Conservation (phyloP, 1,139 yeast genomes). For the Geotrichum phurueaensis region DNA sequence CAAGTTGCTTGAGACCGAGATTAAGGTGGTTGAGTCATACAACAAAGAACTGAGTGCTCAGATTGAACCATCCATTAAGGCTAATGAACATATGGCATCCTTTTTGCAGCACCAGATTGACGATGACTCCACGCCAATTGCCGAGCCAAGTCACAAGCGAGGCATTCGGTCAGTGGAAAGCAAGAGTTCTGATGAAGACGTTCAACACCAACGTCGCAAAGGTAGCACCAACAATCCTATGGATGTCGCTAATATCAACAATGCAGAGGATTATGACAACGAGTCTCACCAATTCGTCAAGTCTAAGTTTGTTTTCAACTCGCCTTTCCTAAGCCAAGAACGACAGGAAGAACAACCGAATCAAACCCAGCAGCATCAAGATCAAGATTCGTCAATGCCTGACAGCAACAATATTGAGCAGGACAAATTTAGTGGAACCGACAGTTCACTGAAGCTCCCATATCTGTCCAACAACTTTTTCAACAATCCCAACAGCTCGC, state of each 20-base stretch:
- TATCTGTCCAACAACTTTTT: background rate
- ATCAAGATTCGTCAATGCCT: background rate
- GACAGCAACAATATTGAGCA: background rate
- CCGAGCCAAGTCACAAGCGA: slow-evolving; percentile 7
- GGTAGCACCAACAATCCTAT: background rate
- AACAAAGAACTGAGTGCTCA: slow-evolving; percentile 8
- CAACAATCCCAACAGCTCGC: background rate
- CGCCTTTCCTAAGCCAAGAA: background rate
- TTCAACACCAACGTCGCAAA: slow-evolving; percentile 1
- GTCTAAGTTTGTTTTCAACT: background rate
- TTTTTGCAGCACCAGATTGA: background rate
- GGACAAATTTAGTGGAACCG: background rate
- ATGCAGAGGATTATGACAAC: slow-evolving; percentile 5
- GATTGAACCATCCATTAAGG: slow-evolving; percentile 3
- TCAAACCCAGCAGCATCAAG: background rate
- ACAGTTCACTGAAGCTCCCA: background rate
- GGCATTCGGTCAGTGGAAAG: slow-evolving; percentile 8
- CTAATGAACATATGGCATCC: background rate
- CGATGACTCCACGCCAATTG: background rate
- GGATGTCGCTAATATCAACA: slow-evolving; percentile 5
- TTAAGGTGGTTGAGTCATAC: slow-evolving; percentile 11
- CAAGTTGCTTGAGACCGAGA: slow-evolving; percentile 5
- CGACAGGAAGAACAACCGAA: background rate
- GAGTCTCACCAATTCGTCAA: slow-evolving; percentile 2
- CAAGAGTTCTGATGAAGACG: slow-evolving; percentile 6